Conservation (phyloP, 2,329 filamentous ascomycete species). For the Cladophialophora yegresii region DNA sequence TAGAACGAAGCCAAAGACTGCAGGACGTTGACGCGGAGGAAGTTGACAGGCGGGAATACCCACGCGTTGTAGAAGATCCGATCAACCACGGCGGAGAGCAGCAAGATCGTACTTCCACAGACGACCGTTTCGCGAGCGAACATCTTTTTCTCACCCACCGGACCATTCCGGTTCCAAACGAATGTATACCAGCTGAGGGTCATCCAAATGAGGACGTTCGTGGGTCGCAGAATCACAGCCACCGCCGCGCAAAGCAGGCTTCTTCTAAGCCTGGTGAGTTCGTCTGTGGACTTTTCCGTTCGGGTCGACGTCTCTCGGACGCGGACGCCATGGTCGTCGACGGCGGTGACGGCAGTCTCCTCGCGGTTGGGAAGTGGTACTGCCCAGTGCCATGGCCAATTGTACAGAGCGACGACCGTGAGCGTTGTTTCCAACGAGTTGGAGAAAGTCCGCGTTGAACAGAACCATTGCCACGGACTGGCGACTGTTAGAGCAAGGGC, state of each 20-base stretch:
- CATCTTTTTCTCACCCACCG: slow-evolving; percentile 13
- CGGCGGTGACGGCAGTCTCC: not conserved
- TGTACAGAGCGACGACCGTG: slow-evolving; percentile 74
- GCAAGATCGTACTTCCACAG: slow-evolving; percentile 64
- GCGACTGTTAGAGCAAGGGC: slow-evolving; percentile 70
- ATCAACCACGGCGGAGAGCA: slow-evolving; percentile 68
- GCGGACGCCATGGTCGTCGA: slow-evolving; percentile 43
- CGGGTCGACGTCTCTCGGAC: slow-evolving; percentile 43
- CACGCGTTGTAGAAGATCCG: slow-evolving; percentile 78
- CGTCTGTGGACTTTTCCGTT: slow-evolving; percentile 35
- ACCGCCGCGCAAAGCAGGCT: slow-evolving; percentile 75
- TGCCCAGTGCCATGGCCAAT: slow-evolving; percentile 83
- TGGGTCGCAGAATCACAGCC: slow-evolving; percentile 84
- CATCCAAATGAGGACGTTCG: slow-evolving; percentile 84
- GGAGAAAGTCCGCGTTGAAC: slow-evolving; percentile 87
- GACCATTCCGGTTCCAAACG: slow-evolving; percentile 6
- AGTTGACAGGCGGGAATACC: slow-evolving; percentile 85
- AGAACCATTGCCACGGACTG: slow-evolving; percentile 97
- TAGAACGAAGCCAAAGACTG: slow-evolving; percentile 91
- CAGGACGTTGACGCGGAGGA: slow-evolving; percentile 86
- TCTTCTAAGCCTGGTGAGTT: slow-evolving; percentile 50
- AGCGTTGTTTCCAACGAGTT: slow-evolving; percentile 92
- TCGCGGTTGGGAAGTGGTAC: slow-evolving; percentile 37
- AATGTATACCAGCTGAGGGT: slow-evolving; percentile 53
- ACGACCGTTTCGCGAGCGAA: slow-evolving; percentile 65